Conservation (phyloP, 441 rosid genomes). For the Adansonia grandidieri region DNA sequence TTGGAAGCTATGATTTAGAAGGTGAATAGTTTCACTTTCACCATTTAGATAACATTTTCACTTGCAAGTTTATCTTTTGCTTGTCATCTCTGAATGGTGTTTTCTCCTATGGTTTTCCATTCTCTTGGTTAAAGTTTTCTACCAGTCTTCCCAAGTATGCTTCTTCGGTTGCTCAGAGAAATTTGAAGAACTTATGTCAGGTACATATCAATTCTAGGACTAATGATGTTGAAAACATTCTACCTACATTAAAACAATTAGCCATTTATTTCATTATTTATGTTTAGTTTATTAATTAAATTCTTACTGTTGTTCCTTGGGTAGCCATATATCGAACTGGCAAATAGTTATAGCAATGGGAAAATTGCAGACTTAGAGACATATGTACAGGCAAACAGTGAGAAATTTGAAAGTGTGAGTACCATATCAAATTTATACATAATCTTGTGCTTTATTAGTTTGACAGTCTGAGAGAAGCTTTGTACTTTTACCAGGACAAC, state of each 20-base stretch:
- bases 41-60: constrained; percentile 4
- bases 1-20: constrained; percentile 9
- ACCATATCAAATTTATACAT: constrained; percentile 22
- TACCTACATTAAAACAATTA: constrained; percentile 3
- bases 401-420: constrained; percentile 71
- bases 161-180: constrained; percentile 80
- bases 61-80: constrained; percentile 10
- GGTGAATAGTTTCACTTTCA: not conserved
- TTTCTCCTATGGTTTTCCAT: constrained; percentile 29
- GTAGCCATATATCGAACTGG: constrained; percentile 79
- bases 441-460: constrained; percentile 23
- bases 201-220: constrained; percentile 38
- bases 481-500: constrained; percentile 69
- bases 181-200: constrained; percentile 61
- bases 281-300: constrained; percentile 28
- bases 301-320: constrained; percentile 29
- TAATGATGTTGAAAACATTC: not conserved
- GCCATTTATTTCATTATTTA: not conserved
- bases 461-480: constrained; percentile 28
- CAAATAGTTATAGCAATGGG: constrained; percentile 65
- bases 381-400: constrained; percentile 53
- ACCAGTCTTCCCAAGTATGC: constrained; percentile 80
- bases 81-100: constrained; percentile 14
- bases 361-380: constrained; percentile 64
- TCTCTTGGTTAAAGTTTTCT: constrained; percentile 56